These are phyloP conservation scores for Pleurozium schreberi DNA, from an alignment of 225 moss, liverwort and hornwort species.

Conservation along the genomic window DNA sequence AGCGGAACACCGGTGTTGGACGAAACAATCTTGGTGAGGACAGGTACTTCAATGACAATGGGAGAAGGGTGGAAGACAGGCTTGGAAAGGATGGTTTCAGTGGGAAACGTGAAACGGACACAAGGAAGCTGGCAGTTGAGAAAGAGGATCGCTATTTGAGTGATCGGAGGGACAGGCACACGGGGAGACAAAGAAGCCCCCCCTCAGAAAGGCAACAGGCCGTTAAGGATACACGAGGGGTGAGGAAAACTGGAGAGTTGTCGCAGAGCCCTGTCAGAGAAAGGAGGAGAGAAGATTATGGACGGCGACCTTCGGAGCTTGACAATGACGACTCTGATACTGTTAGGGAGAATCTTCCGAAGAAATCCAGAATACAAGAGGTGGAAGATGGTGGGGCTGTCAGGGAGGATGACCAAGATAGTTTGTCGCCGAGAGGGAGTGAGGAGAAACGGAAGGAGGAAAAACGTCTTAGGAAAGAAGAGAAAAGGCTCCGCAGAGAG, in stretches of 20 bases:
- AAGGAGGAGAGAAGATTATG: constrained; percentile 30
- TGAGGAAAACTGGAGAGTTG: constrained; percentile 13
- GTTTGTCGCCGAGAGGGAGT: constrained; percentile 55
- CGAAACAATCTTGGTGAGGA: constrained; percentile 31
- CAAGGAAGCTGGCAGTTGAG: constrained; percentile 17
- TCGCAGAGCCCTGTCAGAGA: constrained; percentile 27
- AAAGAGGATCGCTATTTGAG: constrained; percentile 17
- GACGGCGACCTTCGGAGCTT: constrained; percentile 29
- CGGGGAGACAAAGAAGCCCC: constrained; percentile 36
- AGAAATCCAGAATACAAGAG: constrained; percentile 40
- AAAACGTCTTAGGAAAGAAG: constrained; percentile 73
- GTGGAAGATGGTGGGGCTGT: constrained; percentile 35
- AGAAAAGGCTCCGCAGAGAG: constrained; percentile 68
- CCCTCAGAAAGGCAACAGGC: constrained; percentile 15
- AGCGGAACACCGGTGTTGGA: constrained; percentile 9
- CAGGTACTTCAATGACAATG: constrained; percentile 30
- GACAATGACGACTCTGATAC: constrained; percentile 39
- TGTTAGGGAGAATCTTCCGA: constrained; percentile 15
- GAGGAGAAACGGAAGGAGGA: constrained; percentile 60
- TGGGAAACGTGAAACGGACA: constrained; percentile 27
- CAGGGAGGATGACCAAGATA: constrained; percentile 43
- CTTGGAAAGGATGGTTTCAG: constrained; percentile 5
- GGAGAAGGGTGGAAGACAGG: constrained; percentile 3
- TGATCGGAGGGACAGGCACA: constrained; percentile 34
- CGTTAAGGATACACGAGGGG: constrained; percentile 13